Conservation (phyloP, 1,139 yeast species). For the Trichomonascaceae sp. region DNA sequence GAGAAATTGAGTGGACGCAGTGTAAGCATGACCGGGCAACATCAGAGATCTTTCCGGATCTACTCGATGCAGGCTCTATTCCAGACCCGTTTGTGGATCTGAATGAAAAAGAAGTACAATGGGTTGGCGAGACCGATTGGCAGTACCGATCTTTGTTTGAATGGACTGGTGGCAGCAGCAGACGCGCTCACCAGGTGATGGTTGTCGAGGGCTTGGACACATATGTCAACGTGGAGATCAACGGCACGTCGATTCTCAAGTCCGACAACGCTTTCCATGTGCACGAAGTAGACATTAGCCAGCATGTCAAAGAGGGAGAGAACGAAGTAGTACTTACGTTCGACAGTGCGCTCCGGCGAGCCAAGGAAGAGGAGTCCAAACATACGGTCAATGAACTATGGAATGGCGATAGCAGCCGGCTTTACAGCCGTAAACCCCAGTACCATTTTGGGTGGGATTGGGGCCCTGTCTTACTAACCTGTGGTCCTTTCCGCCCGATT, state of each 20-base stretch:
- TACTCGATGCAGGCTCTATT: conserved; percentile 27
- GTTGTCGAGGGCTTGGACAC: conserved; percentile 36
- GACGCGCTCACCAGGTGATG: conserved; percentile 15
- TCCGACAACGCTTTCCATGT: conserved; percentile 31
- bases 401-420: conserved; percentile 33
- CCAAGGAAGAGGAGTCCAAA: conserved; percentile 12
- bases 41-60: conserved; percentile 31
- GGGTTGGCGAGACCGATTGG: conserved; percentile 32
- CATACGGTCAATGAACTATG: conserved; percentile 17
- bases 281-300: conserved; percentile 15
- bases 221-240: conserved; percentile 29
- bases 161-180: conserved; percentile 1
- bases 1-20: conserved; percentile 12
- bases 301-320: conserved; percentile 9
- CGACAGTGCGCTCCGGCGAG: conserved; percentile 17
- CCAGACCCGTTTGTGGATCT: conserved; percentile 33
- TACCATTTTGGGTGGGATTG: conserved; percentile 50
- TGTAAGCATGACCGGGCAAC: conserved; percentile 13
- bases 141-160: conserved; percentile 16
- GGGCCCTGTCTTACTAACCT: conserved; percentile 38
- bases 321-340: conserved; percentile 21
- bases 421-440: conserved; percentile 38
- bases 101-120: conserved; percentile 32
- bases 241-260: conserved; percentile 23
- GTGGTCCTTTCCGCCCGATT: conserved; percentile 36